Conservation (phyloP, 345 rosid species). For the Camelina hispida region DNA sequence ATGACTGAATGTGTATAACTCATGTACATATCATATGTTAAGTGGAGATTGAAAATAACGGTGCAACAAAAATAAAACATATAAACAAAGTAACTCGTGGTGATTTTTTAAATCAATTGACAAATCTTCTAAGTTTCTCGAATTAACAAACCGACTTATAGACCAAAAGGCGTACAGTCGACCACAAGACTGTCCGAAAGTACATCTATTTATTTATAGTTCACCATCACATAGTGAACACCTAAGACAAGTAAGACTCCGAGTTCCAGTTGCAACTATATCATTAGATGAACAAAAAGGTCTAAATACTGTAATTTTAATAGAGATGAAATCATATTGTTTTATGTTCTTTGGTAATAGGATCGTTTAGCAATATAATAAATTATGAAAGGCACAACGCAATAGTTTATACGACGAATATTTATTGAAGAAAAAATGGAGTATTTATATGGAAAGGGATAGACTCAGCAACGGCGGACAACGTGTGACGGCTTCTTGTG, state of each 20-base stretch:
- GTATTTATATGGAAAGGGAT: conserved; percentile 19
- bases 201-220: neutral
- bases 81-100: neutral
- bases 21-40: neutral
- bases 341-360: neutral
- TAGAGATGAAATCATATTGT: neutral
- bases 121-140: conserved; percentile 3
- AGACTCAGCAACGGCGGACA: conserved; percentile 35
- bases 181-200: neutral
- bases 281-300: conserved; percentile 7
- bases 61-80: neutral
- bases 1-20: neutral
- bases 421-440: neutral
- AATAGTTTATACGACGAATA: neutral
- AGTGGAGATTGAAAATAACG: neutral
- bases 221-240: conserved; percentile 23
- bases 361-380: neutral
- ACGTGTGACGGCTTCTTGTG: conserved; percentile 39
- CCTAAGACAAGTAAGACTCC: neutral
- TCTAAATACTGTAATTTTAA: neutral
- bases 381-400: conserved; percentile 1
- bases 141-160: conserved; percentile 1
- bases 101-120: neutral
- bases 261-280: conserved; percentile 31
- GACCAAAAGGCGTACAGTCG: neutral